Percentiles rank a stretch among this genome's conserved stretches.
Evolutionary conservation across 768 basidiomycete genomes (phyloP).

Genomic region (Russula virescens): DNA sequence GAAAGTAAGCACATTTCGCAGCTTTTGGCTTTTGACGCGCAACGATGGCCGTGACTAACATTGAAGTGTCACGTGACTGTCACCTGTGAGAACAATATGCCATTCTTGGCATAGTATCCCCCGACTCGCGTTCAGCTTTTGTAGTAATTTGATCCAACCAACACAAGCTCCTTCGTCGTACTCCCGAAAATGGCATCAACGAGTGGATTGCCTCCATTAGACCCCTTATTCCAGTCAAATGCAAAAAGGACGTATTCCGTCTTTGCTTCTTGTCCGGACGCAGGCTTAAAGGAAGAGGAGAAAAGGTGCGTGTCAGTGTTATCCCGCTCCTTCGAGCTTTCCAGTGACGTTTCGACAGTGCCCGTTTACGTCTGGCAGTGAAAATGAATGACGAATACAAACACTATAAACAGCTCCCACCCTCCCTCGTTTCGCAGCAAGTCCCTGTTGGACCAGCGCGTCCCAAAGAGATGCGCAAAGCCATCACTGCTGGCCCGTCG

Average conservation of each 20-base stretch:
- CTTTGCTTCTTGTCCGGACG: constrained; percentile 61
- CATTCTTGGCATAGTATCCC: too few relatives aligned
- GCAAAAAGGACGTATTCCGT: constrained; percentile 70
- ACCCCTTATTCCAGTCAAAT: constrained; percentile 53
- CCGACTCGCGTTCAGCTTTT: too few relatives aligned
- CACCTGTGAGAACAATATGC: too few relatives aligned
- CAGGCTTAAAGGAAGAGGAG: constrained; percentile 58
- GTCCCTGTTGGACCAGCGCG: constrained; percentile 74
- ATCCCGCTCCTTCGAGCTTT: neutral
- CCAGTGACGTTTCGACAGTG: constrained; percentile 35
- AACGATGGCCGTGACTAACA: too few relatives aligned
- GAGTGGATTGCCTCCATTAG: constrained; percentile 51
- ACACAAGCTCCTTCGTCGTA: neutral
- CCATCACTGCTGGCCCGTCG: constrained; percentile 65
- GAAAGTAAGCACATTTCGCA: too few relatives aligned
- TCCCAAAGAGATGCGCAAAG: constrained; percentile 57
- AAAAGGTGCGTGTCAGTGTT: constrained; percentile 44
- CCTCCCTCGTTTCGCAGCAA: constrained; percentile 75
- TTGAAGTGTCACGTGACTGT: too few relatives aligned
- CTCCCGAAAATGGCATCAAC: constrained; percentile 34
- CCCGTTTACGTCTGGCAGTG: constrained; percentile 67
- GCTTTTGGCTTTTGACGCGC: too few relatives aligned
- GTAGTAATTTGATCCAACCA: too few relatives aligned
- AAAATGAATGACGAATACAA: constrained; percentile 90
- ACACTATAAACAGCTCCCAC: constrained; percentile 78